These are phyloP conservation scores for Sclerotiophoma versabilis DNA, from an alignment of 2,329 filamentous ascomycete genomes.

Conservation along the genomic window DNA sequence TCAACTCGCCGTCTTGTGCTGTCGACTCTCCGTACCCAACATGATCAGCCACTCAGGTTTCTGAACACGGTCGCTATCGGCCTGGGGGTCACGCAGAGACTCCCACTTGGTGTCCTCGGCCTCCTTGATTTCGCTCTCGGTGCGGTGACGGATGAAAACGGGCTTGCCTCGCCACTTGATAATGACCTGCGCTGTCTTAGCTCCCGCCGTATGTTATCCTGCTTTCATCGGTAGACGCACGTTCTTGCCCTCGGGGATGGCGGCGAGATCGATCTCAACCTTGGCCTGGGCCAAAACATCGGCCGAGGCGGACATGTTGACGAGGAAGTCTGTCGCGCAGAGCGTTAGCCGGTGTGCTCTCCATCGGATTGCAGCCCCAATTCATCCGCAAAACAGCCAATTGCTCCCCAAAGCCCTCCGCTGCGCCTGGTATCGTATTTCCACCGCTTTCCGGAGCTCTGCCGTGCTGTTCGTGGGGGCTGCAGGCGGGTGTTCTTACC, in stretches of 20 bases:
- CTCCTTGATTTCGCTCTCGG: slow-evolving; percentile 88
- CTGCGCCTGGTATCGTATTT: background rate
- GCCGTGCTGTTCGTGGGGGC: slow-evolving; percentile 9
- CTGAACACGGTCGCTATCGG: slow-evolving; percentile 92
- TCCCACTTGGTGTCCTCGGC: slow-evolving; percentile 87
- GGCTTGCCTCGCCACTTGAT: slow-evolving; percentile 99
- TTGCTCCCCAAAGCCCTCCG: slow-evolving; percentile 28
- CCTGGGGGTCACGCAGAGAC: slow-evolving; percentile 86
- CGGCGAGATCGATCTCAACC: slow-evolving; percentile 92
- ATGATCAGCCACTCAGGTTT: slow-evolving; percentile 99
- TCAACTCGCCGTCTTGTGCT: background rate
- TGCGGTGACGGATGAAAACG: slow-evolving; percentile 99
- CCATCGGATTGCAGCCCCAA: slow-evolving; percentile 33
- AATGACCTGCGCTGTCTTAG: slow-evolving; percentile 71
- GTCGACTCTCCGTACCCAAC: slow-evolving; percentile 72
- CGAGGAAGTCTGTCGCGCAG: slow-evolving; percentile 81
- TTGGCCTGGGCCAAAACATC: slow-evolving; percentile 99
- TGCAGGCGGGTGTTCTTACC: slow-evolving; percentile 65
- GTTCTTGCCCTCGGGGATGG: slow-evolving; percentile 99
- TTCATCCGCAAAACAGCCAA: slow-evolving; percentile 43
- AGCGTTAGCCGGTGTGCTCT: slow-evolving; percentile 37
- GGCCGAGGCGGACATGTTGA: slow-evolving; percentile 99
- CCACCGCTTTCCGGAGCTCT: slow-evolving; percentile 16
- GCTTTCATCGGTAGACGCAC: slow-evolving; percentile 61
- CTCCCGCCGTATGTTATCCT: background rate